phyloP scores from a whole-genome alignment of 176 grass and related monocot species.

The Paspalum notatum region DNA sequence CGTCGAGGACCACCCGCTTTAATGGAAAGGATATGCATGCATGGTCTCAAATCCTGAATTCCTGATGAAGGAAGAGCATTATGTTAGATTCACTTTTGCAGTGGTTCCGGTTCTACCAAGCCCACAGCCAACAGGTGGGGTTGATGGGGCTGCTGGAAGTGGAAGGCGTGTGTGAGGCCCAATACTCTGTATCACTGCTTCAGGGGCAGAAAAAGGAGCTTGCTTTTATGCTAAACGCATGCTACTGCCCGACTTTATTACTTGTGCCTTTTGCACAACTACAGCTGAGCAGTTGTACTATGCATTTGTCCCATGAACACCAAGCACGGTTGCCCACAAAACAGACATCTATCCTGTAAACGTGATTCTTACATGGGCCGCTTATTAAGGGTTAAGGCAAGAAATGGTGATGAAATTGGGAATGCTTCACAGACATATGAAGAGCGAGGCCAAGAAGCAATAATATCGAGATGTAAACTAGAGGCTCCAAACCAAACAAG shows the following conservation, averaged over 20 bases:
- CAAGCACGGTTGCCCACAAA: constrained; percentile 10
- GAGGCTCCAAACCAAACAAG: background rate
- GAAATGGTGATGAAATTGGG: background rate
- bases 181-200: constrained; percentile 44
- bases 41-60: background rate
- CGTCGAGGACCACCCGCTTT: constrained; percentile 33
- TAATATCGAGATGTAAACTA: background rate
- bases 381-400: background rate
- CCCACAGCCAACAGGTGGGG: constrained; percentile 37
- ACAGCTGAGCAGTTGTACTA: constrained; percentile 23
- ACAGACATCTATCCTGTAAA: background rate
- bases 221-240: constrained; percentile 56
- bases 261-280: constrained; percentile 50
- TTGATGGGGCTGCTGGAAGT: background rate
- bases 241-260: constrained; percentile 50
- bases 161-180: constrained; percentile 13
- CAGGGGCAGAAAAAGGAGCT: constrained; percentile 51
- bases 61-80: background rate
- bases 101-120: constrained; percentile 30
- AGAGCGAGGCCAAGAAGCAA: background rate
- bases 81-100: constrained; percentile 16
- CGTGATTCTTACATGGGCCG: background rate
- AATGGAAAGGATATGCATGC: constrained; percentile 28
- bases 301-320: constrained; percentile 7
- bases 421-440: background rate